Conservation (phyloP, 1,284 basidiomycete species). For the Stygiomarasmius scandens region DNA sequence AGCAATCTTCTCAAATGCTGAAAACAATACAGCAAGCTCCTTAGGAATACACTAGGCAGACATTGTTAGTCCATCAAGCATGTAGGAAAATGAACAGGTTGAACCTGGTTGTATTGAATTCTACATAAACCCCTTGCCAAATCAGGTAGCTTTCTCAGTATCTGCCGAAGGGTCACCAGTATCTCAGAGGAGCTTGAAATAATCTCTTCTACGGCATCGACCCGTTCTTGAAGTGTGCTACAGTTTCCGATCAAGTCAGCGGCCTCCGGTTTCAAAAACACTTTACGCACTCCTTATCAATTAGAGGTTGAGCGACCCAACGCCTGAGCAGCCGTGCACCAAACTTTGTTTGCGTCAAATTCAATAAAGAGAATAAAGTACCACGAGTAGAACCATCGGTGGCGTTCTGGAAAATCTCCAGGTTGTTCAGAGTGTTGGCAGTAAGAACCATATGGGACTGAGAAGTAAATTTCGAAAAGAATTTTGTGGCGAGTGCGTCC, state of each 20-base stretch:
- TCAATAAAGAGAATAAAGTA: slow-evolving; percentile 84
- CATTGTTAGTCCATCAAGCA: not conserved
- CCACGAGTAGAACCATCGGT: slow-evolving; percentile 79
- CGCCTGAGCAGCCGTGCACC: slow-evolving; percentile 81
- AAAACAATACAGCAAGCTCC: slow-evolving; percentile 80
- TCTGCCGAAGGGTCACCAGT: slow-evolving; percentile 66
- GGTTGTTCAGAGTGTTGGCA: slow-evolving; percentile 85
- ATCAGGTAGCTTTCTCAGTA: slow-evolving; percentile 82
- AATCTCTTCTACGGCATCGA: slow-evolving; percentile 87
- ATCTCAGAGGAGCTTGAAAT: slow-evolving; percentile 56
- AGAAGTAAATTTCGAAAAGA: slow-evolving; percentile 81
- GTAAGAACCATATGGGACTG: slow-evolving; percentile 88
- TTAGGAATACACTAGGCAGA: slow-evolving; percentile 74
- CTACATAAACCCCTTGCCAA: slow-evolving; percentile 87
- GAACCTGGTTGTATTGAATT: slow-evolving; percentile 89
- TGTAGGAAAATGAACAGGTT: slow-evolving; percentile 17
- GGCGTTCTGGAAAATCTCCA: slow-evolving; percentile 92
- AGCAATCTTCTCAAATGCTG: slow-evolving; percentile 77
- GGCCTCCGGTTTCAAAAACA: no score
- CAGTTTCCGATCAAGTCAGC: not conserved
- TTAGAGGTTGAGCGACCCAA: slow-evolving; percentile 88
- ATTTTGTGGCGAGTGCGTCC: slow-evolving; percentile 73
- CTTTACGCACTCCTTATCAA: slow-evolving; percentile 65
- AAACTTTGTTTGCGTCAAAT: slow-evolving; percentile 87
- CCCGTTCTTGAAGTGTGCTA: slow-evolving; percentile 74